Evolutionary conservation across 83 land plant species (phyloP), one percentile per base, ranked within the genome.

Genomic region (Picea engelmannii): DNA sequence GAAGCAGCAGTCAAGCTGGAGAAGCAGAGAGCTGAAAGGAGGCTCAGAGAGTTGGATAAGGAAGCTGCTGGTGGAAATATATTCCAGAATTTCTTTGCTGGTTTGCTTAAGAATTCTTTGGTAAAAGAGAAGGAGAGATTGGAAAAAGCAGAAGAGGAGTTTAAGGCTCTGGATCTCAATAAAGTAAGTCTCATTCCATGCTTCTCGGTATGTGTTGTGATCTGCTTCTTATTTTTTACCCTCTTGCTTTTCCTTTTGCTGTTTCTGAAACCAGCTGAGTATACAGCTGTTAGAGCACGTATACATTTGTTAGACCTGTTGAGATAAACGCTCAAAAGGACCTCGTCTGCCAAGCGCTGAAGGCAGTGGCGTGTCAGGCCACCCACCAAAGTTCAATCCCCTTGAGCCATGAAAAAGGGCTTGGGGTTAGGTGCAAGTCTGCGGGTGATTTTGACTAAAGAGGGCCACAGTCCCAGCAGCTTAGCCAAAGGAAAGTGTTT

Each of bases 1-100:
- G 99, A 97, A 86, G 93, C 99, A 2, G 98, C 98, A 3, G 85
- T 97, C 73, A 95, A 97, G 91, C 88, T 97, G 73, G 99, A 97
- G 91, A 95, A 92, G 91, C 92, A 97, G 82, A 84, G 98, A 78
- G 90, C 98, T 23, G 98, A 97, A 66, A 81, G 92, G 88, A 92
- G 86, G 84, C 90, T 97, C 10, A 87, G 83, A 79, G 98, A 93
- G 76, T 86, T 97, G 15, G 91, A 95, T 66, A 86, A 78, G 47
- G 92, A 91, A 59, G 87, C 83, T 25, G 78, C 85, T 12, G 86
- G 86, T 81, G 87, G 89, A 1, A 92, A 92, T 80, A 88, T 93
- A 6, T 67, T 97, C 73, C 74, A 84, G 49, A 83, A 87, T 10
- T 79, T 97, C 8, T 79, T 93, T 70, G 83, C 78, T 49, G 83